These are phyloP conservation scores for Myxozyma neglecta DNA, from an alignment of 805 yeast species.

Conservation along the genomic window DNA sequence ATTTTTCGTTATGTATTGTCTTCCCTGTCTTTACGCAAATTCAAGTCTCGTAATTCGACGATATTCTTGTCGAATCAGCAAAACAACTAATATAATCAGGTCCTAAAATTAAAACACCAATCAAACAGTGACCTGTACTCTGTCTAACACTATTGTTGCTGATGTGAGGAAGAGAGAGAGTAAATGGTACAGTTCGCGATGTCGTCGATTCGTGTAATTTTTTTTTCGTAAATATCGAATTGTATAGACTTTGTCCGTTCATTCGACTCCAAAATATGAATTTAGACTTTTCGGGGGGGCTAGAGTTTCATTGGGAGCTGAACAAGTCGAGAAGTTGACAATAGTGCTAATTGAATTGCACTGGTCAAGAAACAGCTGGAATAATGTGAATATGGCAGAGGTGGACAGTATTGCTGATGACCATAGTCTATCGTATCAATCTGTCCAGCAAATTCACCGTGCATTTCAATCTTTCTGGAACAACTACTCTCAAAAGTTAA, in stretches of 20 bases:
- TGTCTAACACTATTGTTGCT: too few species aligned
- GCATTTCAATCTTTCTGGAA: conserved; percentile 17
- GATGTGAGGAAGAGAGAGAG: too few species aligned
- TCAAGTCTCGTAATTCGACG: background rate
- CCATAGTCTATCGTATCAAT: conserved; percentile 15
- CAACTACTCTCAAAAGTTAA: background rate
- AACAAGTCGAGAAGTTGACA: too few species aligned
- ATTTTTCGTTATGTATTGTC: conserved; percentile 5
- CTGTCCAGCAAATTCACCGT: conserved; percentile 15
- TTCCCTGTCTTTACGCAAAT: background rate
- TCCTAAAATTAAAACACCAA: background rate
- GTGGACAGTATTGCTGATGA: conserved; percentile 11
- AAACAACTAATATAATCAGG: background rate
- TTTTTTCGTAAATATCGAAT: background rate
- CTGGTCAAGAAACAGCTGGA: too few species aligned
- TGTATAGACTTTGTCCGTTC: background rate
- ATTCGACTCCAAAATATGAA: background rate
- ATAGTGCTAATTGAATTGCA: too few species aligned
- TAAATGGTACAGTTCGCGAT: too few species aligned
- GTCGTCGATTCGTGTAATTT: conserved; percentile 7
- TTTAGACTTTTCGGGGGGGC: background rate
- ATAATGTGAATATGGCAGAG: background rate
- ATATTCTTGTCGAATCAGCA: background rate
- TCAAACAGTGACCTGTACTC: background rate
- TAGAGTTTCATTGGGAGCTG: background rate